These are phyloP conservation scores for Raphidocelis subcapitata DNA, from an alignment of 139 green algal genomes.

Conservation along the genomic window DNA sequence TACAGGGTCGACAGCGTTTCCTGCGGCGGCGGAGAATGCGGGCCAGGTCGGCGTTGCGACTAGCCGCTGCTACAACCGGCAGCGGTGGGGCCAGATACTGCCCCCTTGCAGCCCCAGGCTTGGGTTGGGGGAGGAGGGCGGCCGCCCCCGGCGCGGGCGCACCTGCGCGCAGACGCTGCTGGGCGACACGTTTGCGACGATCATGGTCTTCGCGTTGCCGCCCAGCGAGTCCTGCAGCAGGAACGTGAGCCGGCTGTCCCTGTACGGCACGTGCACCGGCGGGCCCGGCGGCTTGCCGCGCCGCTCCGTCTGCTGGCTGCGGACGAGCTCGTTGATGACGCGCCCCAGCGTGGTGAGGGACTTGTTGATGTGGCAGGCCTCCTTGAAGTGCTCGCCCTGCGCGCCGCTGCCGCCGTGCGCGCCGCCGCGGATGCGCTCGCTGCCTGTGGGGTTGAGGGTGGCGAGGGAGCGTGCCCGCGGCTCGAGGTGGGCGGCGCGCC, in stretches of 20 bases:
- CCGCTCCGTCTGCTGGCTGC: slow-evolving; percentile 52
- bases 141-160: no score
- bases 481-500: neutral
- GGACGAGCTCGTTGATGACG: slow-evolving; percentile 88
- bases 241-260: slow-evolving; percentile 95
- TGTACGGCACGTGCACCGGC: slow-evolving; percentile 79
- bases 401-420: slow-evolving; percentile 66
- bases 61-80: no score
- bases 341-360: slow-evolving; percentile 86
- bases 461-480: neutral
- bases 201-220: slow-evolving; percentile 93
- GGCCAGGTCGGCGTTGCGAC: no score
- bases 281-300: neutral
- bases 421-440: slow-evolving; percentile 69
- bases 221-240: slow-evolving; percentile 95
- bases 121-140: no score
- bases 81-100: no score
- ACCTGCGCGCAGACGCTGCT: slow-evolving; percentile 39
- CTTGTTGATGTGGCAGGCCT: slow-evolving; percentile 96
- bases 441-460: slow-evolving; percentile 58
- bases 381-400: slow-evolving; percentile 85
- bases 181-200: slow-evolving; percentile 89
- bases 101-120: no score
- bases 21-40: no score
- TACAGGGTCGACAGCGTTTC: slow-evolving; percentile 92